Base-by-base conservation (phyloP, 805 yeast species). In the Lachancea thermotolerans region DNA sequence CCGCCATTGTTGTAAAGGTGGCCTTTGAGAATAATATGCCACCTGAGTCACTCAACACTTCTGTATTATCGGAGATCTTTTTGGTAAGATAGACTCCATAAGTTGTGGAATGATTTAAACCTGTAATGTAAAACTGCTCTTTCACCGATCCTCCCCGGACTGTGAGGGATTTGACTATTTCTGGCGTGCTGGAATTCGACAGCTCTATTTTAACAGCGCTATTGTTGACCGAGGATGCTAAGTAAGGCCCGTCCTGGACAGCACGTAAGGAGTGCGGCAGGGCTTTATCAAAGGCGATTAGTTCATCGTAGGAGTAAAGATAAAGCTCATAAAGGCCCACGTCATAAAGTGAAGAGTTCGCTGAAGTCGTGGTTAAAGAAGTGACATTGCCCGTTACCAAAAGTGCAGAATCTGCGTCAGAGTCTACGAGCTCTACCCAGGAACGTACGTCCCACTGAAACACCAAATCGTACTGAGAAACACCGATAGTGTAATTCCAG, bases 231-330 rank as follows among this genome's bases (percentile, higher is more conserved):
- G 67, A 63, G 2, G 62, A 48, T 8, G 55, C 57, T 17, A 62
- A 27, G 44, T 57, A 56, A 14, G 77, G 79, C 3, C 81, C 84
- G 41, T 71, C 71, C 39, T 72, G 63, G 7, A 86, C 66, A 0
- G 95, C 95, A 64, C 93, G 84, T 75, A 85, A 77, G 40, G 91
- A 81, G 49, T 67, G 66, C 40, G 73, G 70, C 41, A 83, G 57
- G 2, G 60, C 62, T 7, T 42, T 33, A 1, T 50, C 49, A 41
- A 74, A 68, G 45, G 67, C 57, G 44, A 66, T 56, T 8, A 58
- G 53, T 32, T 69, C 64, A 2, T 66, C 69, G 38, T 67, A 56
- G 1, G 75, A 66, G 51, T 75, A 82, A 2, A 84, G 55, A 54
- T 72, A 75, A 11, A 82, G 48, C 37, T 62, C 67, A 40, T 62